Evolutionary conservation across 1,139 yeast genomes (phyloP), one percentile per base, ranked within the genome.

Genomic region (Suhomyces yuchorum): DNA sequence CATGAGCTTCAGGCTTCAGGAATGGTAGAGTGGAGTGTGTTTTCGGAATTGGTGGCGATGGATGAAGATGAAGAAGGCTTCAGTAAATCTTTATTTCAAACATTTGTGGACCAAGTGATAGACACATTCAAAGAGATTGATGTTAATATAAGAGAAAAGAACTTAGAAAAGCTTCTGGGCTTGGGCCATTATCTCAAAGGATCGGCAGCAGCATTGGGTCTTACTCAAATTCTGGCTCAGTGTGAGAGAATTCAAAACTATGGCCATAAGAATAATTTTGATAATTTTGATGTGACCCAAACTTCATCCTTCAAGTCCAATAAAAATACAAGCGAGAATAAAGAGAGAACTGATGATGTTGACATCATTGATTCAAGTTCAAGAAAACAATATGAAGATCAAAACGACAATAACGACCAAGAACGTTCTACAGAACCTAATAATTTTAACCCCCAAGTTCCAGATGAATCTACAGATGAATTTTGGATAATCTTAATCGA

Each of bases 181-280:
- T 72, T 88, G 55, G 99, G 99, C 22, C 99, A 93, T 65, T 93
- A 89, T 65, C 75, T 93, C 53, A 95, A 95, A 66, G 99, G 99
- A 40, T 86, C 96, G 9, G 96, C 98, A 1, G 97, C 98, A 3
- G 95, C 97, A 1, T 73, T 95, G 51, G 99, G 99, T 1, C 76
- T 93, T 49, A 81, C 81, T 39, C 82, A 84, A 54, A 87, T 93
- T 47, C 89, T 93, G 53, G 80, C 82, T 60, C 87, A 90, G 58
- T 93, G 99, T 68, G 99, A 92, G 66, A 77, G 93, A 59, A 91
- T 93, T 55, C 99, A 93, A 67, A 90, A 92, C 65, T 82, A 88
- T 58, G 97, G 97, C n/a, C 71, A 80, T 55, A 75, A 67, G 55
- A 61, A 62, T 43, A 73, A 76, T 51, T 75, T 73, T 51, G 84